Evolutionary conservation across 1,139 yeast species (phyloP).

Genomic region (Diutina rugosa): DNA sequence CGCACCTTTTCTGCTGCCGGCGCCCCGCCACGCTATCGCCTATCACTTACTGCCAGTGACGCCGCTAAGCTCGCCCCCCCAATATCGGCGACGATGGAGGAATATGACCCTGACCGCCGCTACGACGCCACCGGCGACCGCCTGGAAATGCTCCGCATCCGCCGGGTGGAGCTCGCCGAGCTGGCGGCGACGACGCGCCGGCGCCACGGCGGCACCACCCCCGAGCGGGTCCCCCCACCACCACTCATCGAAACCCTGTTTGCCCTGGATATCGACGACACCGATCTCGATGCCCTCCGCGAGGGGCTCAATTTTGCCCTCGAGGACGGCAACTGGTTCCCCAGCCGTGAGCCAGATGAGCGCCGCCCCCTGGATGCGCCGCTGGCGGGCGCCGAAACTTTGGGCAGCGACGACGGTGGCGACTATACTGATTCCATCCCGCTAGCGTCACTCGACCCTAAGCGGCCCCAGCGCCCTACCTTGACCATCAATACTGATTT

Average conservation of each 20-base stretch:
- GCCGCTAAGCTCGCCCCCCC: background rate
- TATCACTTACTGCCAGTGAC: background rate
- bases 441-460: slow-evolving; percentile 5
- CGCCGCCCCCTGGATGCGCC: background rate
- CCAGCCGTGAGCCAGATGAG: background rate
- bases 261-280: background rate
- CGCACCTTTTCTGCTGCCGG: background rate
- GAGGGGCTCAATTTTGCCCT: slow-evolving; percentile 1
- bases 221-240: background rate
- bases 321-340: slow-evolving; percentile 2
- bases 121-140: background rate
- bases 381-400: background rate
- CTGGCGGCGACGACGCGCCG: background rate
- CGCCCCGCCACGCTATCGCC: background rate
- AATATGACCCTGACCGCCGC: slow-evolving; percentile 2
- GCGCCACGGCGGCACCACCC: background rate
- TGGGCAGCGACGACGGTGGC: background rate
- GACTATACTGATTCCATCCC: slow-evolving; percentile 6
- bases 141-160: background rate
- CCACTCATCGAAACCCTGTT: background rate
- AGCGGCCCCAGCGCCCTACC: background rate
- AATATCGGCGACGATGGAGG: background rate
- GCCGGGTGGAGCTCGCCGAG: background rate
- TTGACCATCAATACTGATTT: background rate
- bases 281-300: slow-evolving; percentile 1